Conservation (phyloP, 2,329 filamentous ascomycete genomes). For the Fusarium neocosmosporiellum region DNA sequence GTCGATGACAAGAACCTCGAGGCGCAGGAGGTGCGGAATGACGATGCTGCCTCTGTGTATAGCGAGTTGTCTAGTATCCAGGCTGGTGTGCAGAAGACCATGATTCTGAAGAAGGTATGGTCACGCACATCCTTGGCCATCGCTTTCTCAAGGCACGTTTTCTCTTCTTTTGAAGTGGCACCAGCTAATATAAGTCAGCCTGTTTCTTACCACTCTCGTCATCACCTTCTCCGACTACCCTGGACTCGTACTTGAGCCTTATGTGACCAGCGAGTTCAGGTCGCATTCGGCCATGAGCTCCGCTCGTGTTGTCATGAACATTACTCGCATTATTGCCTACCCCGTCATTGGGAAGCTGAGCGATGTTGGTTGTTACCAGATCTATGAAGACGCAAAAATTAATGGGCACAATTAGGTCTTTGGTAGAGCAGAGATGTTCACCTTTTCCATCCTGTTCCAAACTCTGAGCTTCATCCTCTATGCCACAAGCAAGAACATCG, state of each 20-base stretch:
- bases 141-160: not conserved
- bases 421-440: not conserved
- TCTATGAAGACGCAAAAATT: fast-evolving
- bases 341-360: not conserved
- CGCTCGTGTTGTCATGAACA: not conserved
- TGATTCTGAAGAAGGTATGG: not conserved
- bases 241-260: not conserved
- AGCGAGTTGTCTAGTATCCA: not conserved
- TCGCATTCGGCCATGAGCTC: not conserved
- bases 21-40: not conserved
- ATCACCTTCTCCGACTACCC: not conserved
- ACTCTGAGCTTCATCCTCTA: not conserved
- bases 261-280: not conserved
- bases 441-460: not conserved
- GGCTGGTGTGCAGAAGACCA: not conserved
- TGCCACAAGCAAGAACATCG: not conserved
- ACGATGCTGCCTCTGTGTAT: not conserved
- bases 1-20: not conserved
- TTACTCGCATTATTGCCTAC: not conserved
- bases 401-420: not conserved
- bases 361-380: not conserved
- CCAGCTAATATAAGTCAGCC: not conserved
- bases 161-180: not conserved
- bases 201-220: not conserved
- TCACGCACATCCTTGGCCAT: not conserved